A percentile compares a stretch with the other conserved stretches of the same genome.
These are phyloP conservation scores for Mycena latifolia DNA, from an alignment of 768 basidiomycete species.

Conservation along the genomic window DNA sequence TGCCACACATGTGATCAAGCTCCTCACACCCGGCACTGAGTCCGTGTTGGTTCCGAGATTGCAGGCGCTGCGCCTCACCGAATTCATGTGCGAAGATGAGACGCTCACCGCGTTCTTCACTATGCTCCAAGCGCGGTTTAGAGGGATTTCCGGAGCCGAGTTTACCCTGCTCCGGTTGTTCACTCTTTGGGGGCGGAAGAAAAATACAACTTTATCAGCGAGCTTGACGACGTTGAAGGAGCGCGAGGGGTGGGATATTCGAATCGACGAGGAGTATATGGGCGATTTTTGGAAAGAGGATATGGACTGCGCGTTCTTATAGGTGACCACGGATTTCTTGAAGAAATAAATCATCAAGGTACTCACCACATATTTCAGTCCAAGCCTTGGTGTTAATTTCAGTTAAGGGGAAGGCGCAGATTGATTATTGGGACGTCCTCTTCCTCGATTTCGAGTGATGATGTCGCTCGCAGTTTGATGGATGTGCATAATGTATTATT, in stretches of 20 bases:
- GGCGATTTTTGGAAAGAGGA: constrained; percentile 7
- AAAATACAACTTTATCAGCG: neutral
- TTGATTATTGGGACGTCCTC: no score
- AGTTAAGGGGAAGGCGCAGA: no score
- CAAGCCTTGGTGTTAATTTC: no score
- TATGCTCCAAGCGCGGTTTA: constrained; percentile 8
- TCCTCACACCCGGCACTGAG: neutral
- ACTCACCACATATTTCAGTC: no score
- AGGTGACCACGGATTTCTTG: no score
- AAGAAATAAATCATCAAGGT: no score
- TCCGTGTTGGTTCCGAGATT: neutral
- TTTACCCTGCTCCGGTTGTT: neutral
- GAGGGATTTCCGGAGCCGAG: neutral
- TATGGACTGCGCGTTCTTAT: neutral
- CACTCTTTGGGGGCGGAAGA: neutral
- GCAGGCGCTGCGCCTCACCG: constrained; percentile 2
- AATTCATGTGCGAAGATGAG: neutral
- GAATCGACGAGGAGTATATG: neutral
- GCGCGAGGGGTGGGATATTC: constrained; percentile 8
- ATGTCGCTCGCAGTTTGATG: no score
- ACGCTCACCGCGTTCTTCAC: neutral
- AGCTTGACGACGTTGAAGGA: neutral
- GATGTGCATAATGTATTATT: no score
- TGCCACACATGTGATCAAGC: neutral
- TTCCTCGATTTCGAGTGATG: no score